These are phyloP conservation scores for Casuarina cunninghamiana DNA, from an alignment of 306 rosid genomes.

Conservation along the genomic window DNA sequence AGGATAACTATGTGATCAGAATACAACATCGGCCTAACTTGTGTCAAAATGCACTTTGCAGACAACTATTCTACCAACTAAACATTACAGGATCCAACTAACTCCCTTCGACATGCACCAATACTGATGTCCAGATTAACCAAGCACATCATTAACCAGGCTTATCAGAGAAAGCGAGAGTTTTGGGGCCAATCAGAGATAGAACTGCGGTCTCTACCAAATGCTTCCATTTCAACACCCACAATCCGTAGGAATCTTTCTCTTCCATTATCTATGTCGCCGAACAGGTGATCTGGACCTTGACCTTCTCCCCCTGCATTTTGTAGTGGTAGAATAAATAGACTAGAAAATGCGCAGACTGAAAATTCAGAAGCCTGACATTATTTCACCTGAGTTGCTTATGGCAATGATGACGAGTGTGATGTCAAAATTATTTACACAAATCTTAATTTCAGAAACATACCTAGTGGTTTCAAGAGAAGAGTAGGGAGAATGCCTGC, in stretches of 20 bases:
- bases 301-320: conserved; percentile 83
- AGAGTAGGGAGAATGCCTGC: conserved; percentile 99
- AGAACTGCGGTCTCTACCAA: not conserved
- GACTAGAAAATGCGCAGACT: conserved; percentile 21
- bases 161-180: not conserved
- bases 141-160: not conserved
- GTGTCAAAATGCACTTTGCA: conserved; percentile 2
- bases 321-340: conserved; percentile 29
- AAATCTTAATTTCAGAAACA: conserved; percentile 56
- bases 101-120: not conserved
- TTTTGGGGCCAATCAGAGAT: not conserved
- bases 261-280: conserved; percentile 59
- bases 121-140: not conserved
- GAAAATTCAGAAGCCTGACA: conserved; percentile 43
- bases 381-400: conserved; percentile 74
- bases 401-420: conserved; percentile 51
- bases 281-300: conserved; percentile 83
- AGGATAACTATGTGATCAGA: not conserved
- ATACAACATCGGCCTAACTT: not conserved
- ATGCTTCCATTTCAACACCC: not conserved
- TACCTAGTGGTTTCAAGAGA: conserved; percentile 91
- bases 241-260: conserved; percentile 6
- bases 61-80: not conserved
- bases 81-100: not conserved
- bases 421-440: conserved; percentile 63